phyloP scores from a whole-genome alignment of 2,329 filamentous ascomycete genomes.

The Sarocladium oryzae region DNA sequence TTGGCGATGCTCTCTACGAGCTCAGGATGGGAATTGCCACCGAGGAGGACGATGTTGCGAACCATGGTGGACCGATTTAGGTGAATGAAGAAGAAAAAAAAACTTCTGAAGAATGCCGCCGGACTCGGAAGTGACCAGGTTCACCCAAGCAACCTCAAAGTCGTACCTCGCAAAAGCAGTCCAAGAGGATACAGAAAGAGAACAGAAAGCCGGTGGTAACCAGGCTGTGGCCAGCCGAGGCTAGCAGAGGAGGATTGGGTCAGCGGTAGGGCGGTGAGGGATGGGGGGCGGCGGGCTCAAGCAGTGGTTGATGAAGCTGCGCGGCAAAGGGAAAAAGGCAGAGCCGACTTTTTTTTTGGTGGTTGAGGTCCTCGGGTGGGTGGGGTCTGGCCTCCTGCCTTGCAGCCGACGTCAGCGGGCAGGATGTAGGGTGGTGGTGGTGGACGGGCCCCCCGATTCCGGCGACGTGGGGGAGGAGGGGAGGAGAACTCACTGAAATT shows the following conservation, averaged over 20 bases:
- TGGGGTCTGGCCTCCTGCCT: background rate
- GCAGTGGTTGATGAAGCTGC: slow-evolving; percentile 2
- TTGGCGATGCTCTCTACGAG: slow-evolving; percentile 83
- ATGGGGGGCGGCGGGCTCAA: background rate
- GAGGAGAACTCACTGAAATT: background rate
- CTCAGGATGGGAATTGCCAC: slow-evolving; percentile 85
- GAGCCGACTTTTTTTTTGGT: slow-evolving; percentile 8
- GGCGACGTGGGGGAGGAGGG: slow-evolving; percentile 4
- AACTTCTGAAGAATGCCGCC: background rate
- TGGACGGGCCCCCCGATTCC: background rate
- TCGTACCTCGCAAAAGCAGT: background rate
- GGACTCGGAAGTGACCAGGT: background rate
- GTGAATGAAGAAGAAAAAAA: background rate
- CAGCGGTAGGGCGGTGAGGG: background rate
- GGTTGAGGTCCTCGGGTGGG: slow-evolving; percentile 4
- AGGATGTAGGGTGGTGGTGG: background rate
- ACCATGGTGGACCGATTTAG: slow-evolving; percentile 56
- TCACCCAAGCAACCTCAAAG: no score
- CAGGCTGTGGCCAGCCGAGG: slow-evolving; percentile 6
- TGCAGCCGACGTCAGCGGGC: slow-evolving; percentile 9
- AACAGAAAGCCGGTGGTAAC: background rate
- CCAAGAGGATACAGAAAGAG: background rate
- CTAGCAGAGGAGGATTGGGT: background rate
- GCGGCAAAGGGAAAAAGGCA: slow-evolving; percentile 6
- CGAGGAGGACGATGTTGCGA: slow-evolving; percentile 88